Base-by-base conservation (phyloP, 129 eudicot genomes). In the Flaveria robusta region DNA sequence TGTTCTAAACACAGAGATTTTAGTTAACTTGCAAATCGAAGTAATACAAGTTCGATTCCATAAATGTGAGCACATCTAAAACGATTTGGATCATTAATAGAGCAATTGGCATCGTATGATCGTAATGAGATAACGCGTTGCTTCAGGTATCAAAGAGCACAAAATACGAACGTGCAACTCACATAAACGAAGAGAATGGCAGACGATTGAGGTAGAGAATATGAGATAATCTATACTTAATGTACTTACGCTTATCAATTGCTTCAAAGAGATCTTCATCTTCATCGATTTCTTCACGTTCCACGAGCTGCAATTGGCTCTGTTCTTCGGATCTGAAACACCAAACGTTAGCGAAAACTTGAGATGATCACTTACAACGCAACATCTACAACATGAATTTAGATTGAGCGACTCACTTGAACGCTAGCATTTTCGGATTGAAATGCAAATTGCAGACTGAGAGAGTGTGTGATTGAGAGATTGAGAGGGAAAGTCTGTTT, bases 181-280 rank as follows among this genome's bases (percentile, higher is more conserved):
- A 41, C 43, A 27, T 22, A 59, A 42, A 42, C 74, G 54, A 76
- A 41, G 22, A 43, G 16, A 72, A 56, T 22, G 34, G n/a, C 71
- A 54, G 64, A 49, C 20, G 18, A 41, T 4, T 31, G 65, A 54
- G 16, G 45, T 47, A 18, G 8, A 37, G 37, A 11, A 22, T 64
- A 2, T n/a, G 1, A 16, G 1, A 24, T 19, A 54, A 18, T 51
- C 1, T 13, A 29, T 63, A 31, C 23, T 11, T 1, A 31, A 26
- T 60, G 11, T 45, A 23, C 62, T 73, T 79, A 93, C 98, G 49
- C 77, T 91, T 93, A 77, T 93, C 98, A 52, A 93, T 91, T 2
- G 92, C 92, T 86, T 91, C 97, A 51, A 93, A 93, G 62, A 90
- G 71, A 75, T 93, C 98, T 66, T 93, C 98, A 66, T 91, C 97